These are phyloP conservation scores for Pisolithus tinctorius DNA, from an alignment of 768 basidiomycete genomes.

Conservation along the genomic window DNA sequence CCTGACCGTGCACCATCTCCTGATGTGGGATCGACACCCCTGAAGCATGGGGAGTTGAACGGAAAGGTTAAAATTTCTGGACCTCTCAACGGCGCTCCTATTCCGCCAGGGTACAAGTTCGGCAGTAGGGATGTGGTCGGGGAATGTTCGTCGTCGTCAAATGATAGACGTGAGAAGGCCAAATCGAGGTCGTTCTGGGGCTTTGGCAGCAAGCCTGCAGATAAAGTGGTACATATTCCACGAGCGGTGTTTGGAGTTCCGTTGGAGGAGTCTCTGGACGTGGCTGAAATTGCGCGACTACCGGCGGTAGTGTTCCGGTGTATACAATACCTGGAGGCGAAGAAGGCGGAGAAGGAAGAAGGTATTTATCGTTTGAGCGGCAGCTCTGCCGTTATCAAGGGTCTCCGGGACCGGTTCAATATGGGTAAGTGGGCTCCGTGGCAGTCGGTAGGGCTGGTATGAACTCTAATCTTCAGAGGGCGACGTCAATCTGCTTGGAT, in stretches of 20 bases:
- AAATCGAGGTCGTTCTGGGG: constrained; percentile 94
- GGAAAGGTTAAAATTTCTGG: constrained; percentile 83
- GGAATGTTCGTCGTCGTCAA: constrained; percentile 33
- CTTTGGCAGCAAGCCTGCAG: constrained; percentile 60
- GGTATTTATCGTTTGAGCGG: constrained; percentile 96
- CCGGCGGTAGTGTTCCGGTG: constrained; percentile 94
- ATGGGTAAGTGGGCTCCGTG: constrained; percentile 44
- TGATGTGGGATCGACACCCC: constrained; percentile 45
- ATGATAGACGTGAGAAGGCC: constrained; percentile 82
- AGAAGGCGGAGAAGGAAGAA: constrained; percentile 93
- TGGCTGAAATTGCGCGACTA: constrained; percentile 83
- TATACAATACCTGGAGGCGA: constrained; percentile 91
- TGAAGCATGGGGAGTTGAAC: constrained; percentile 45
- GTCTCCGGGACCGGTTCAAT: constrained; percentile 89
- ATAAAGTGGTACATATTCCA: constrained; percentile 38
- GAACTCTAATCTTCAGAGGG: constrained; percentile 57
- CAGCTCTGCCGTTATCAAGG: constrained; percentile 92
- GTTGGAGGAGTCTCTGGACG: constrained; percentile 79
- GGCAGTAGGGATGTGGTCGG: constrained; percentile 62
- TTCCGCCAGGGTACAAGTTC: constrained; percentile 88
- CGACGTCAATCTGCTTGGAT: constrained; percentile 84
- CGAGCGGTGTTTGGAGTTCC: constrained; percentile 87
- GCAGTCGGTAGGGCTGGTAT: too few relatives aligned
- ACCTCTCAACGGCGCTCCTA: constrained; percentile 77
- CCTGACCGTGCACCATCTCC: constrained; percentile 34